Percentiles rank a stretch among this genome's conserved stretches.
Conservation (phyloP, 2,329 filamentous ascomycete species). For the Sclerotinia minor region DNA sequence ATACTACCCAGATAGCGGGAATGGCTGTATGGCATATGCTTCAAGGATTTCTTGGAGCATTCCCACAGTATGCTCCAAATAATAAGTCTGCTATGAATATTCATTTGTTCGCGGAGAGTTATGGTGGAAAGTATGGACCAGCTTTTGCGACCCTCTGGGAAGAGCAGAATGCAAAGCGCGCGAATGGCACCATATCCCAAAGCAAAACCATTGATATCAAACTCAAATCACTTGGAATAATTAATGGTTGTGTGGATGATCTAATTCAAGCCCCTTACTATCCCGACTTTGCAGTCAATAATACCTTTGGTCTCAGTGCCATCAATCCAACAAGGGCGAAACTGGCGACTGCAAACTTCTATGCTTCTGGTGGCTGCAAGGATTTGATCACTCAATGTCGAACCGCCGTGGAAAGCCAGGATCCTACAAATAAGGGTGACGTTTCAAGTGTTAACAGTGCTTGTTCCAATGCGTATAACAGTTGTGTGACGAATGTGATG, state of each 20-base stretch:
- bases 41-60: slow-evolving; percentile 59
- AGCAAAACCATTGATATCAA: slow-evolving; percentile 59
- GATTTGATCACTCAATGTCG: slow-evolving; percentile 56
- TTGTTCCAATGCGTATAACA: slow-evolving; percentile 42
- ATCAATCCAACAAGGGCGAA: slow-evolving; percentile 54
- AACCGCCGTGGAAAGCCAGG: slow-evolving; percentile 44
- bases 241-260: slow-evolving; percentile 70
- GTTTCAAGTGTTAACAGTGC: slow-evolving; percentile 41
- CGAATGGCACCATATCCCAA: slow-evolving; percentile 50
- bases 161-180: slow-evolving; percentile 59
- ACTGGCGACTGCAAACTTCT: slow-evolving; percentile 49
- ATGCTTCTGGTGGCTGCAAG: slow-evolving; percentile 52
- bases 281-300: slow-evolving; percentile 59
- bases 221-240: slow-evolving; percentile 64
- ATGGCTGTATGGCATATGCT: slow-evolving; percentile 59
- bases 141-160: slow-evolving; percentile 60
- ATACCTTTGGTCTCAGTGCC: slow-evolving; percentile 63
- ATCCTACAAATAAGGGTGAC: slow-evolving; percentile 48
- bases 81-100: slow-evolving; percentile 58
- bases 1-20: slow-evolving; percentile 54
- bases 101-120: slow-evolving; percentile 68
- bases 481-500: slow-evolving; percentile 42
- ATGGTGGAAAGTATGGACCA: slow-evolving; percentile 70
- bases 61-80: slow-evolving; percentile 54
- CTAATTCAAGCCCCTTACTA: slow-evolving; percentile 60